Base-by-base conservation (phyloP, 2,329 filamentous ascomycete species). In the Penicillium sp. region DNA sequence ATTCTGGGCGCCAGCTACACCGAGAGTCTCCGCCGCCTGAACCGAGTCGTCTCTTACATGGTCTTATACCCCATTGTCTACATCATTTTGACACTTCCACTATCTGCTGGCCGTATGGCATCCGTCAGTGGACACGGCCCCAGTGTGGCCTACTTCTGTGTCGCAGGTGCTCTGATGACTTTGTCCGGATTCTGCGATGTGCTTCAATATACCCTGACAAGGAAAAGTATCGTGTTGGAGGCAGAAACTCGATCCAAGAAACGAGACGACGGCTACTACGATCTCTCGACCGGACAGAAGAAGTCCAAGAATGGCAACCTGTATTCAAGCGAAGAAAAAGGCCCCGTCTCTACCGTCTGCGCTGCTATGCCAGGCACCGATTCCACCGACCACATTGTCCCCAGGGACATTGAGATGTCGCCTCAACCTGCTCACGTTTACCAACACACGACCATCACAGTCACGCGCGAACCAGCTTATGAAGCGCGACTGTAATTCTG, bases 81-180 rank as follows among this genome's bases (percentile, higher is more conserved):
- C 64, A 80, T 79, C 2, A 69, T 83, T 12, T 53, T 81, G 47
- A 86, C 85, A 56, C 75, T 89, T 16, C 85, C 85, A 1, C 74
- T 81, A 15, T 83, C 82, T 3, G 70, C 67, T 10, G 70, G 66
- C 10, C 67, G 70, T 28, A 72, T 72, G 70, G 61, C 65, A n/a
- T 61, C 63, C 15, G 68, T 66, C 29, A 60, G 60, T 24, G 67
- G 66, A 16, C 43, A 58, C 12, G 57, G 42, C 6, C 61, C 67
- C 8, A 66, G 65, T 18, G 62, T 66, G 7, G 69, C 73, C 29
- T 74, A 75, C 49, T 73, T 79, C 36, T 78, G 75, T 59, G 67
- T 78, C 6, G 74, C 77, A 0, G 81, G 79, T 18, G 73, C 78
- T 10, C 70, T 83, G 59, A 79, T 83, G 59, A 77, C 79, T 2